These are phyloP conservation scores for Colletotrichum sp. DNA, from an alignment of 2,329 filamentous ascomycete species.

Conservation along the genomic window DNA sequence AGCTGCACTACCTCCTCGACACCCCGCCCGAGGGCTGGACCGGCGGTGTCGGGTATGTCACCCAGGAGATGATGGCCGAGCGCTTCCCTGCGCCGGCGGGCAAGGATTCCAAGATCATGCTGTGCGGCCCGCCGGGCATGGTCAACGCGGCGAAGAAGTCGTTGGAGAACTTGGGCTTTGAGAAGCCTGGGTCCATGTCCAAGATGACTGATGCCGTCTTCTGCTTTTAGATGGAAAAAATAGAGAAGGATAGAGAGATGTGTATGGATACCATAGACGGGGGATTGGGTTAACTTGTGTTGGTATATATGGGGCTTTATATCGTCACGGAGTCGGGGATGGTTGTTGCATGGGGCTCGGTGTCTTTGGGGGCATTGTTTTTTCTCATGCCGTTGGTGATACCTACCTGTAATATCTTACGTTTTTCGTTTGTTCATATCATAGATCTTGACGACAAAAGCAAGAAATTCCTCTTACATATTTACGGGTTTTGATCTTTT, in stretches of 20 bases:
- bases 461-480: rapidly evolving
- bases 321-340: conserved; percentile 15
- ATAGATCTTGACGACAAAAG: background rate
- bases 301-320: background rate
- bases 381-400: conserved; percentile 6
- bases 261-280: background rate
- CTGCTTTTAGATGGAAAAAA: conserved; percentile 41
- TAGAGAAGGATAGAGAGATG: background rate
- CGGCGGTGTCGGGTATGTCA: conserved; percentile 55
- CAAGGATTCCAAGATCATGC: conserved; percentile 54
- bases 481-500: rapidly evolving
- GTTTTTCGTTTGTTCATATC: background rate
- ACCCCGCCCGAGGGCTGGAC: conserved; percentile 50
- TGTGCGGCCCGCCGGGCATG: conserved; percentile 68
- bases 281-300: background rate
- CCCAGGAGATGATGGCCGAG: conserved; percentile 51
- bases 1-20: conserved; percentile 60
- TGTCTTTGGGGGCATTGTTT: conserved; percentile 5
- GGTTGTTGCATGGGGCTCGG: conserved; percentile 1
- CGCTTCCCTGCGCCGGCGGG: conserved; percentile 48
- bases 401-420: conserved; percentile 14
- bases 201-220: conserved; percentile 63
- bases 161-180: conserved; percentile 53
- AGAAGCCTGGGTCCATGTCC: conserved; percentile 50
- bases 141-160: conserved; percentile 59